Percentiles rank a stretch among this genome's conserved stretches.
Evolutionary conservation across 2,329 filamentous ascomycete species (phyloP).

Genomic region (Colletotrichum destructivum): DNA sequence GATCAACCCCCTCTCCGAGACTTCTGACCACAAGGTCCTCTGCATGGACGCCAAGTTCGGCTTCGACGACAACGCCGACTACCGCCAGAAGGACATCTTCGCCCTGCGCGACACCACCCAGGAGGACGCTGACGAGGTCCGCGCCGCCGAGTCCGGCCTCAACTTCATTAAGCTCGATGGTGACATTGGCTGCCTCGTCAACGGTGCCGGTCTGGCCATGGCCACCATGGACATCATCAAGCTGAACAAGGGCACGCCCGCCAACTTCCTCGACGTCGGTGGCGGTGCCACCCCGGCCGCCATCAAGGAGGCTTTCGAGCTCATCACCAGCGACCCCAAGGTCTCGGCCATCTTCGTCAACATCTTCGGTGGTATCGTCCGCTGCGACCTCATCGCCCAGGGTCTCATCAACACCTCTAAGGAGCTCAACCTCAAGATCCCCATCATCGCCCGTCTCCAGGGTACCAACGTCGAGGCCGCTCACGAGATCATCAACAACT

Average conservation of each 20-base stretch:
- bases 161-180: conserved; percentile 99
- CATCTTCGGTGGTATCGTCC: conserved; percentile 99
- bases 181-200: conserved; percentile 99
- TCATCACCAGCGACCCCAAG: conserved; percentile 98
- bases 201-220: conserved; percentile 99
- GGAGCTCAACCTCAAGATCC: conserved; percentile 94
- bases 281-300: conserved; percentile 97
- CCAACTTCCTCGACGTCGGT: conserved; percentile 99
- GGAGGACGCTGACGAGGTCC: conserved; percentile 98
- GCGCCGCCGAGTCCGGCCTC: conserved; percentile 89
- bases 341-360: conserved; percentile 99
- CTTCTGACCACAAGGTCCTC: conserved; percentile 96
- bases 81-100: conserved; percentile 97
- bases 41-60: conserved; percentile 99
- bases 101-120: conserved; percentile 93
- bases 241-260: conserved; percentile 94
- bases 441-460: conserved; percentile 96
- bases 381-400: conserved; percentile 97
- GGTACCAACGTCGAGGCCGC: conserved; percentile 98
- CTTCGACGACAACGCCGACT: conserved; percentile 99
- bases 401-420: conserved; percentile 96
- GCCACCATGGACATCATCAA: conserved; percentile 99
- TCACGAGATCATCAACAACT: conserved; percentile 94
- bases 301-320: conserved; percentile 97
- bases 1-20: conserved; percentile 99